Evolutionary conservation across 139 green algal species (phyloP).

Genomic region (Chlamydomonas sp.): DNA sequence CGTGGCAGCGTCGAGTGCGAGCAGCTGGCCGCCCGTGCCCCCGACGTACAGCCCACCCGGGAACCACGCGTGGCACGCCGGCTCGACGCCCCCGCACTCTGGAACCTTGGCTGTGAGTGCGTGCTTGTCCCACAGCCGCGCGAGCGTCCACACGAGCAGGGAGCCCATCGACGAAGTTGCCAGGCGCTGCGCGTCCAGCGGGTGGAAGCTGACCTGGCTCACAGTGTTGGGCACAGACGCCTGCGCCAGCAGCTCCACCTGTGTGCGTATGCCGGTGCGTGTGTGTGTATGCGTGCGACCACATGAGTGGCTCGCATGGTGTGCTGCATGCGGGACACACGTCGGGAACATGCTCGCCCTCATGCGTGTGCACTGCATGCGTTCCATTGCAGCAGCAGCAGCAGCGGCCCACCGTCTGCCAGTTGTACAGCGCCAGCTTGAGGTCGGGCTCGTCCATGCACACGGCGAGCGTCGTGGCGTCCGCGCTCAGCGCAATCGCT

Average conservation of each 20-base stretch:
- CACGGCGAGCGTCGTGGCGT: conserved; percentile 29
- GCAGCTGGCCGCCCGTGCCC: conserved; percentile 16
- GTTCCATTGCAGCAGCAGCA: too few relatives aligned
- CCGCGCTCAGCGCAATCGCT: conserved; percentile 22
- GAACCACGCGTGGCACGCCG: conserved; percentile 18
- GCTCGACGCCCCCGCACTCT: background rate
- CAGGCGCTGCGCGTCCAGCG: conserved; percentile 16
- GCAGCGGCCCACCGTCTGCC: conserved; percentile 31
- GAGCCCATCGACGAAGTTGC: conserved; percentile 16
- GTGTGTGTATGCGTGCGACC: too few relatives aligned
- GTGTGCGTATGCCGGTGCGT: too few relatives aligned
- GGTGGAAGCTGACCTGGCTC: conserved; percentile 25
- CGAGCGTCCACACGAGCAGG: conserved; percentile 19
- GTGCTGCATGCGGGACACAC: too few relatives aligned
- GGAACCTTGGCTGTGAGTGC: conserved; percentile 11
- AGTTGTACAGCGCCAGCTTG: conserved; percentile 20
- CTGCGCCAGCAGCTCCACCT: conserved; percentile 13
- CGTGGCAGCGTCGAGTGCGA: conserved; percentile 16
- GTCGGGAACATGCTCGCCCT: too few relatives aligned
- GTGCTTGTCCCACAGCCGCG: conserved; percentile 23
- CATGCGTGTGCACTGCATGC: too few relatives aligned
- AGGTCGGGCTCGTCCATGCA: conserved; percentile 27
- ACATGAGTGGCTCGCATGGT: too few relatives aligned
- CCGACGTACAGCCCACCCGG: conserved; percentile 23
- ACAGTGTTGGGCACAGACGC: conserved; percentile 14